Base-by-base conservation (phyloP, 768 basidiomycete species). In the Leucocoprinus leucothites region DNA sequence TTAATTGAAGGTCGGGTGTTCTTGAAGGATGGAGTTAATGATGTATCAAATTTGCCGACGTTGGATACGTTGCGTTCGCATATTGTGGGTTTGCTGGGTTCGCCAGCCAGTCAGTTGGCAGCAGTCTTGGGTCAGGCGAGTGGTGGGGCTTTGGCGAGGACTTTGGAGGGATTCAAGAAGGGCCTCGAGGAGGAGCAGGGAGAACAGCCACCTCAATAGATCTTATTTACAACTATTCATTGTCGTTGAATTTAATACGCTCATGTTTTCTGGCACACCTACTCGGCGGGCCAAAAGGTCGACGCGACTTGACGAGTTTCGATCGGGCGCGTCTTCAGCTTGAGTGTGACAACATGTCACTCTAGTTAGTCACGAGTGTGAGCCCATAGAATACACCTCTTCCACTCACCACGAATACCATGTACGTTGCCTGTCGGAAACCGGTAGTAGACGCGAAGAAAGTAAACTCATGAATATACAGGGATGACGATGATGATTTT, bases 401-500 rank as follows among this genome's bases (percentile, higher is more conserved):
- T 35, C 19, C 47, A 36, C 46, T 31, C 43, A 48, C 42, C 48
- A 38, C 34, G 16, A 56, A 31, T 38, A 47, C 44, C 41, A 51
- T 53, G 45, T 51, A 56, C 46, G 54, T 50, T 56, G 13, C 31
- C 13, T 34, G 31, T 34, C n/a, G n/a, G n/a, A n/a, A n/a, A n/a
- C n/a, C 25, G 18, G 42, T 40, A 46, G 41, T 56, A 25, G 11
- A 24, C 35, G 24, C 8, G 34, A 31, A 21, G 22, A 42, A 34
- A 41, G 19, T 24, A 52, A 19, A n/a, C 50, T 56, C 21, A 58
- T 41, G 13, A 41, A 19, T 36, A 45, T 58, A 41, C 60, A 85
- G 82, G 82, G 87, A 89, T 66, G 88, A 89, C 71, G 89, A 91
- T 64, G 88, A 91, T 69, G 87, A 88, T 22, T 89, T 87, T 66